Percentiles rank a stretch among this genome's conserved stretches.
phyloP scores from a whole-genome alignment of 306 rosid species.

The Cicer pinnatifidum region DNA sequence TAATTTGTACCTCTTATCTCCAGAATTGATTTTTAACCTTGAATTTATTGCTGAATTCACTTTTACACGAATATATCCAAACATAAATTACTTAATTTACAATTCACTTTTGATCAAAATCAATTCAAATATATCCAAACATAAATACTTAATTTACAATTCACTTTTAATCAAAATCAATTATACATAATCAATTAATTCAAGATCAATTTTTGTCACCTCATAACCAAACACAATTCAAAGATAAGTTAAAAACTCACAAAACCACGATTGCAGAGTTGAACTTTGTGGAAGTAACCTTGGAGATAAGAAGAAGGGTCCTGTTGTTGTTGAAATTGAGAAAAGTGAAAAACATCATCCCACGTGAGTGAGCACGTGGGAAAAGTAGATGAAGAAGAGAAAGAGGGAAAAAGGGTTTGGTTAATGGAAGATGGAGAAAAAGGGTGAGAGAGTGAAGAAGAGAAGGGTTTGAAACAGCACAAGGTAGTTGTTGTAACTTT shows the following conservation, averaged over 20 bases:
- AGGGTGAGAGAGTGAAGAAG: background rate
- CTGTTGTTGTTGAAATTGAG: conserved; percentile 44
- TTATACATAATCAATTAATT: no score
- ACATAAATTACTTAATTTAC: background rate
- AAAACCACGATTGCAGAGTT: conserved; percentile 72
- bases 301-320: conserved; percentile 60
- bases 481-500: background rate
- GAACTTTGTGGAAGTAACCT: conserved; percentile 71
- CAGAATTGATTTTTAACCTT: no score
- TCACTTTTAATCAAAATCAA: background rate
- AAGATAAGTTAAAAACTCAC: conserved; percentile 49
- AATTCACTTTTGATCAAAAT: background rate
- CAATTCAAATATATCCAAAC: background rate
- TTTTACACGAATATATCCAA: no score
- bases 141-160: background rate
- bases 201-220: background rate
- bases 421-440: conserved; percentile 25
- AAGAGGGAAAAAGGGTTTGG: conserved; percentile 35
- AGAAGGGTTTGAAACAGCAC: conserved; percentile 20
- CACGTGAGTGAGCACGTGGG: conserved; percentile 52
- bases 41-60: no score
- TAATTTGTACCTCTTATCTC: no score
- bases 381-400: conserved; percentile 39
- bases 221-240: background rate
- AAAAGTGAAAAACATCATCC: conserved; percentile 58